Conservation (phyloP, 345 rosid species). For the Psidium friedrichsthalianum region DNA sequence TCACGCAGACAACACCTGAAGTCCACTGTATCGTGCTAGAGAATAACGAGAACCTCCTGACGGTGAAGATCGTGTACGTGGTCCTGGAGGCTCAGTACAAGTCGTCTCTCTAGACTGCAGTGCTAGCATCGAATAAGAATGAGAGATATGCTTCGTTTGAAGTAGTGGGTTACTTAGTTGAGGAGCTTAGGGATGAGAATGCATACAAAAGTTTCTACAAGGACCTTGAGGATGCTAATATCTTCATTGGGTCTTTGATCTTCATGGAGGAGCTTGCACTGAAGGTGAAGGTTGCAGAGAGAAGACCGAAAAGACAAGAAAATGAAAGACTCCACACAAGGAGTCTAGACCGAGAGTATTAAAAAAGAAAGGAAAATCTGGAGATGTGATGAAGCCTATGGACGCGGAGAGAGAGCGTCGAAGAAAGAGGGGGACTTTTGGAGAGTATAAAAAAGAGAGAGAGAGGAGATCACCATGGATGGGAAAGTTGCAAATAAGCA, state of each 20-base stretch:
- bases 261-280: slow-evolving; percentile 91
- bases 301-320: too few relatives aligned
- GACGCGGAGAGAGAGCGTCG: too few relatives aligned
- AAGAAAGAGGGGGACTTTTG: too few relatives aligned
- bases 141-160: slow-evolving; percentile 52
- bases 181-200: slow-evolving; percentile 74
- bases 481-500: too few relatives aligned
- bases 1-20: slow-evolving; percentile 88
- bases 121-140: slow-evolving; percentile 56
- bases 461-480: too few relatives aligned
- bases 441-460: too few relatives aligned
- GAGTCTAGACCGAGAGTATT: too few relatives aligned
- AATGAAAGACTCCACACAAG: too few relatives aligned
- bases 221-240: slow-evolving; percentile 83
- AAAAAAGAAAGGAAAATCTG: too few relatives aligned
- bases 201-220: slow-evolving; percentile 67
- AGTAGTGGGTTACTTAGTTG: slow-evolving; percentile 94
- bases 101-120: slow-evolving; percentile 76
- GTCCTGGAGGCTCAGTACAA: slow-evolving; percentile 99
- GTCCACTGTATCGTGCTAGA: slow-evolving; percentile 84
- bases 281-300: slow-evolving; percentile 80
- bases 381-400: too few relatives aligned
- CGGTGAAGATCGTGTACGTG: slow-evolving; percentile 79
- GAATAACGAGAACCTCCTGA: slow-evolving; percentile 50
- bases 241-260: slow-evolving; percentile 89